Conservation (phyloP, 2,329 filamentous ascomycete species). For the Aspergillus fijiensis region DNA sequence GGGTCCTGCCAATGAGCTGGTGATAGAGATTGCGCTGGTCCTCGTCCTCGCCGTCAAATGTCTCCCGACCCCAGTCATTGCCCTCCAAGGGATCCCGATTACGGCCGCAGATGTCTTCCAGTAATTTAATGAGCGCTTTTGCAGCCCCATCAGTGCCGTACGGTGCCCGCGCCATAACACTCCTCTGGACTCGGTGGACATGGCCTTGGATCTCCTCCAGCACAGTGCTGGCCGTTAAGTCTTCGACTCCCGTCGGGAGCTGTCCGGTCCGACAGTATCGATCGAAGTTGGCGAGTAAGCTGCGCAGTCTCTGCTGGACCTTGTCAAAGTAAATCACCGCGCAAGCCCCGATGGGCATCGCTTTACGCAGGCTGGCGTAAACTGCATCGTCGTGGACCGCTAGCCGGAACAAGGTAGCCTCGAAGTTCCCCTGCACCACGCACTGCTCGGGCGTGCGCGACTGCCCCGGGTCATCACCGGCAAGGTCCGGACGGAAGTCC, state of each 20-base stretch:
- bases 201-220: conserved; percentile 32
- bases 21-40: conserved; percentile 46
- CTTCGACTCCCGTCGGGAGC: conserved; percentile 18
- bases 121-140: conserved; percentile 38
- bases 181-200: conserved; percentile 33
- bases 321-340: conserved; percentile 48
- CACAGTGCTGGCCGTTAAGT: conserved; percentile 32
- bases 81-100: conserved; percentile 42
- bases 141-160: conserved; percentile 40
- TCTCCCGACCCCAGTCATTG: conserved; percentile 34
- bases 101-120: conserved; percentile 39
- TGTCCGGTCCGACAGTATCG: conserved; percentile 39
- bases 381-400: conserved; percentile 47
- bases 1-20: conserved; percentile 39
- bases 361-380: conserved; percentile 43
- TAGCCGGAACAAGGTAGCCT: conserved; percentile 47
- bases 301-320: conserved; percentile 34
- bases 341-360: conserved; percentile 43
- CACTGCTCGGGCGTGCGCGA: conserved; percentile 41
- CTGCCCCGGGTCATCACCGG: conserved; percentile 31
- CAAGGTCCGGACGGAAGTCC: conserved; percentile 43
- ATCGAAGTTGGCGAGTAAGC: conserved; percentile 41
- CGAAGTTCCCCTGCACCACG: conserved; percentile 46
- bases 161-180: conserved; percentile 35
- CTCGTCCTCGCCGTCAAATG: conserved; percentile 38